phyloP scores from a whole-genome alignment of 2,329 filamentous ascomycete species.

The Arthrobotrys entomopaga region DNA sequence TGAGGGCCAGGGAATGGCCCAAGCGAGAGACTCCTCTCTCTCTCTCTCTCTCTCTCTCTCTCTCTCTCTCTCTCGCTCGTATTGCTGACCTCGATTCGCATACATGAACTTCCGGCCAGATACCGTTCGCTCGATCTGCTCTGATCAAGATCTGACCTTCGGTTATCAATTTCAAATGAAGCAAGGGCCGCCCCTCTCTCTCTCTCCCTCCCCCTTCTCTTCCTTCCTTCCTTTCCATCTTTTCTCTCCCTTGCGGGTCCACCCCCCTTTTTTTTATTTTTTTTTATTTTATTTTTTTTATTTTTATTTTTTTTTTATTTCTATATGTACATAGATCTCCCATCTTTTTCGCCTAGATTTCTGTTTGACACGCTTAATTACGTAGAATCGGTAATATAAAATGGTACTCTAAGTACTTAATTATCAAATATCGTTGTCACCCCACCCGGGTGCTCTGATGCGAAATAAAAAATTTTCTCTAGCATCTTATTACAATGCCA shows the following conservation, averaged over 20 bases:
- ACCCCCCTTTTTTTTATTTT: conserved; percentile 1
- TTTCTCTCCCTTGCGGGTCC: not conserved
- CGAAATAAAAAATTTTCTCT: no score
- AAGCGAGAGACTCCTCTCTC: conserved; percentile 53
- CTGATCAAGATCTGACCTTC: conserved; percentile 55
- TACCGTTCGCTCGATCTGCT: conserved; percentile 54
- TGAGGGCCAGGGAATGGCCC: conserved; percentile 48
- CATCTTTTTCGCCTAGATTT: no score
- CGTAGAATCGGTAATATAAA: no score
- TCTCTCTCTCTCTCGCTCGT: no score
- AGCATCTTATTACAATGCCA: not conserved
- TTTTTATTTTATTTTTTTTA: not conserved
- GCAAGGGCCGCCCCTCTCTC: conserved; percentile 20
- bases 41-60: no score
- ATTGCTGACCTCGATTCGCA: conserved; percentile 55
- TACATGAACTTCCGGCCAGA: conserved; percentile 46
- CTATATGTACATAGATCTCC: no score
- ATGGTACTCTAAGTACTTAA: no score
- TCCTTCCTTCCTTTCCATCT: conserved; percentile 7
- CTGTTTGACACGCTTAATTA: no score
- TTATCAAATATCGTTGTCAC: not conserved
- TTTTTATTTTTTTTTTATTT: no score
- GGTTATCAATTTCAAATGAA: conserved; percentile 54
- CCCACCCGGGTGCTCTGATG: not conserved
- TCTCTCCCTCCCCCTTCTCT: conserved; percentile 3